phyloP scores from a whole-genome alignment of 1,284 basidiomycete species.

The Leccinum colubrinum region DNA sequence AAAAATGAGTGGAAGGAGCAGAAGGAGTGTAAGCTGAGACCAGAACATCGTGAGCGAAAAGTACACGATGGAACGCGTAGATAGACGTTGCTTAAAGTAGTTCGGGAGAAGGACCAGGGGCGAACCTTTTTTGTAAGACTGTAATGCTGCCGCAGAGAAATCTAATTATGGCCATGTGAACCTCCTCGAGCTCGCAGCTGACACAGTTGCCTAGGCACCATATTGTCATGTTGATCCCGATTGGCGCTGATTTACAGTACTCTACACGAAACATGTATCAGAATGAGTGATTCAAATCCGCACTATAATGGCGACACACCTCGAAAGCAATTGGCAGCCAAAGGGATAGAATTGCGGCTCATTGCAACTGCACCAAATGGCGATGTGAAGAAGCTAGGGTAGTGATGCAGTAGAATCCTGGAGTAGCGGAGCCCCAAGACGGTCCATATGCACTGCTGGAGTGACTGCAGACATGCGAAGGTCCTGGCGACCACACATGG shows the following conservation, averaged over 20 bases:
- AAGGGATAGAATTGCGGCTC: neutral
- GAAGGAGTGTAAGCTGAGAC: conserved; percentile 9
- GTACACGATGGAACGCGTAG: neutral
- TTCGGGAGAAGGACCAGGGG: neutral
- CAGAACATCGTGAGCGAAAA: conserved; percentile 15
- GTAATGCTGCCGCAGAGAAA: neutral
- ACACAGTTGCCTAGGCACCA: neutral
- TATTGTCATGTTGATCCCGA: neutral
- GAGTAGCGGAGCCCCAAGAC: neutral
- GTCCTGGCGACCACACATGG: neutral
- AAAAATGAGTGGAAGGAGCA: conserved; percentile 21
- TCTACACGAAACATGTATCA: neutral
- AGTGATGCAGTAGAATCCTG: neutral
- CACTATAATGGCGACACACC: neutral
- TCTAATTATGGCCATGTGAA: neutral
- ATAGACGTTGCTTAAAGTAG: conserved; percentile 7
- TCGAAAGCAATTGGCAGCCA: neutral
- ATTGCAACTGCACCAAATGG: neutral
- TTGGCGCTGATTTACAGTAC: neutral
- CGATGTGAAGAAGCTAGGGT: neutral
- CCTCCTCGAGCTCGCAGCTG: neutral
- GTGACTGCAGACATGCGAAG: neutral
- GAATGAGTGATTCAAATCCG: neutral
- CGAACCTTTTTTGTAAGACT: neutral
- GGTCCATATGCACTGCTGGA: no score